A percentile compares a stretch with the other conserved stretches of the same genome.
Conservation (phyloP, 2,329 filamentous ascomycete genomes). For the Trichophyton verrucosum region DNA sequence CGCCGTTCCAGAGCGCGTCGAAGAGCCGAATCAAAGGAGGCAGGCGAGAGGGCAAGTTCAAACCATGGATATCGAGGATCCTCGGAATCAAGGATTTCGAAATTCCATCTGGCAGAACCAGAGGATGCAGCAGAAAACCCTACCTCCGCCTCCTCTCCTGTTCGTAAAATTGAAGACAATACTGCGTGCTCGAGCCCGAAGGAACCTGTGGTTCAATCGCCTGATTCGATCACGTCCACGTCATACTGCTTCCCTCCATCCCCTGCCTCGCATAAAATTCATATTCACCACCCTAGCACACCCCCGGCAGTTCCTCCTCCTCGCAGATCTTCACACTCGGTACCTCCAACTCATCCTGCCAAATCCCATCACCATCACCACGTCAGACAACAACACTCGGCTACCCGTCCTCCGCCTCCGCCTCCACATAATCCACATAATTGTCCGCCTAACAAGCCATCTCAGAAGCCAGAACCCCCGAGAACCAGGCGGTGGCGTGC, state of each 20-base stretch:
- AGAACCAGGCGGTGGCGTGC: constrained; percentile 32
- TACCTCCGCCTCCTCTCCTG: neutral
- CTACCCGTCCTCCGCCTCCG: constrained; percentile 10
- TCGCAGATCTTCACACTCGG: constrained; percentile 25
- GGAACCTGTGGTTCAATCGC: neutral
- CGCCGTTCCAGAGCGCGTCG: constrained; percentile 11
- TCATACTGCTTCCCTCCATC: neutral
- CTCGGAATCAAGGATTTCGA: neutral
- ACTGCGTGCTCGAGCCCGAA: neutral
- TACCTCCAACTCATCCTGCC: constrained; percentile 13
- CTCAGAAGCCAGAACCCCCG: constrained; percentile 29
- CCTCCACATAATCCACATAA: constrained; percentile 6
- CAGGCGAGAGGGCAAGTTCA: neutral
- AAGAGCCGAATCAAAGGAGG: neutral
- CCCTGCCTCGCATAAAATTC: neutral
- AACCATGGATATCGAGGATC: neutral
- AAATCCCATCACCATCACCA: constrained; percentile 12
- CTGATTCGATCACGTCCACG: neutral
- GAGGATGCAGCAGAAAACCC: neutral
- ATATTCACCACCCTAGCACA: constrained; percentile 2
- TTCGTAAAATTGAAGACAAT: neutral
- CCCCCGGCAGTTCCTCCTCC: constrained; percentile 33
- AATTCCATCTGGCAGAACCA: neutral
- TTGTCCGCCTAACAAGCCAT: constrained; percentile 6
- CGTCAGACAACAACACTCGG: neutral